Conservation (phyloP, 1,139 yeast genomes). For the Wickerhamomyces sp. region DNA sequence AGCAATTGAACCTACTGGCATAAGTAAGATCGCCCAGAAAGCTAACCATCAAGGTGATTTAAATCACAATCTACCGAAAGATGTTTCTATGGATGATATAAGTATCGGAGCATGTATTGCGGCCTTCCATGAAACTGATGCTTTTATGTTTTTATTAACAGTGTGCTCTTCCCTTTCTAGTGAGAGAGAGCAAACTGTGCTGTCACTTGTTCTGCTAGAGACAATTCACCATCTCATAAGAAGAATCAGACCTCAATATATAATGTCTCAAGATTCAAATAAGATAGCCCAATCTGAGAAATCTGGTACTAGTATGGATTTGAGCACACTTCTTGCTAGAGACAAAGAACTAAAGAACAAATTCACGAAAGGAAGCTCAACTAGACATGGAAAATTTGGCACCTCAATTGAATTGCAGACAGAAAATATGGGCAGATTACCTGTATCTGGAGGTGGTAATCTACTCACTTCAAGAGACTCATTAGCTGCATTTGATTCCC, state of each 20-base stretch:
- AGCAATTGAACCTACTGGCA: slow-evolving; percentile 66
- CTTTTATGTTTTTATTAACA: slow-evolving; percentile 65
- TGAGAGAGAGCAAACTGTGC: slow-evolving; percentile 57
- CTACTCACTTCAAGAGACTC: slow-evolving; percentile 44
- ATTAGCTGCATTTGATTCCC: slow-evolving; percentile 56
- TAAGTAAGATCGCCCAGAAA: slow-evolving; percentile 41
- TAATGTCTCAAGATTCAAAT: slow-evolving; percentile 7
- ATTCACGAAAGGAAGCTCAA: slow-evolving; percentile 49
- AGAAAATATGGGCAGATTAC: slow-evolving; percentile 50
- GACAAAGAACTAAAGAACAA: slow-evolving; percentile 53
- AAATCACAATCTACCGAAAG: slow-evolving; percentile 47
- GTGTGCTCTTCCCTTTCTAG: slow-evolving; percentile 60
- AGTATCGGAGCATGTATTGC: slow-evolving; percentile 54
- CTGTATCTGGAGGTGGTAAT: slow-evolving; percentile 77
- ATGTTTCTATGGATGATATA: slow-evolving; percentile 60
- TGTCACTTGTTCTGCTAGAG: slow-evolving; percentile 66
- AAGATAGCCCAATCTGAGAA: not conserved
- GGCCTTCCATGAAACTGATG: slow-evolving; percentile 63
- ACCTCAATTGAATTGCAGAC: slow-evolving; percentile 70
- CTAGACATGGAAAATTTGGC: slow-evolving; percentile 91
- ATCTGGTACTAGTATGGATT: slow-evolving; percentile 25
- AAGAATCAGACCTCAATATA: slow-evolving; percentile 43
- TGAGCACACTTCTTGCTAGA: slow-evolving; percentile 50
- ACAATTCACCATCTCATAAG: slow-evolving; percentile 59
- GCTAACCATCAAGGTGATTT: slow-evolving; percentile 23